These are phyloP conservation scores for Baudoinia panamericana DNA, from an alignment of 495 filamentous ascomycete genomes.

Conservation along the genomic window DNA sequence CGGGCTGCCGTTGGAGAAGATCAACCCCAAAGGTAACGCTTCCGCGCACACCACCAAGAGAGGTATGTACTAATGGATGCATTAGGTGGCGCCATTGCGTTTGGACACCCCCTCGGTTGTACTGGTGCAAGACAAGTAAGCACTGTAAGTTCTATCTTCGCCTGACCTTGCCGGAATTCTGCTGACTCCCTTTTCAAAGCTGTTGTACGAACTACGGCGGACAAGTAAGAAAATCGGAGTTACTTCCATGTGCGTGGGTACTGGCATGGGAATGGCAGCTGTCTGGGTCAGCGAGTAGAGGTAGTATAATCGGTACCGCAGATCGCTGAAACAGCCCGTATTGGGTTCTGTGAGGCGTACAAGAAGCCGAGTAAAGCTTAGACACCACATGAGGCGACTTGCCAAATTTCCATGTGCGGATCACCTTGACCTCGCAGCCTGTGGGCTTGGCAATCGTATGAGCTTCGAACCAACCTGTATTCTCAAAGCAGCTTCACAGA, in stretches of 20 bases:
- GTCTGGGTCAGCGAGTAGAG: slow-evolving; percentile 78
- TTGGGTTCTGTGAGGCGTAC: no score
- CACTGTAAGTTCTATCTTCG: no score
- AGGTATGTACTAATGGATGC: not conserved
- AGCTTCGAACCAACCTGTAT: no score
- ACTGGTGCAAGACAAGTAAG: slow-evolving; percentile 89
- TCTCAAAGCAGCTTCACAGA: no score
- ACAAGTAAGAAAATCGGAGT: slow-evolving; percentile 74
- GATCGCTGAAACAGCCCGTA: not conserved
- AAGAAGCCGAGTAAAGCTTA: no score
- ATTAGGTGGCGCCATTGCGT: slow-evolving; percentile 84
- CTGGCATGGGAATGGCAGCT: slow-evolving; percentile 94
- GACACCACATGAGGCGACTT: no score
- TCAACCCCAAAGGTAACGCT: slow-evolving; percentile 72
- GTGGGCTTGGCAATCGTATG: no score
- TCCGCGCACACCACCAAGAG: not conserved
- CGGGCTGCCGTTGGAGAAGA: slow-evolving; percentile 61
- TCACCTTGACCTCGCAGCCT: no score
- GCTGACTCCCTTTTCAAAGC: no score
- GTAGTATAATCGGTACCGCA: no score
- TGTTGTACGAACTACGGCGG: slow-evolving; percentile 76
- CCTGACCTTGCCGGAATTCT: no score
- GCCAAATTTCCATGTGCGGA: no score
- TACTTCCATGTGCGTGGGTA: slow-evolving; percentile 94
- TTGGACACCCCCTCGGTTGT: slow-evolving; percentile 90